Base-by-base conservation (phyloP, 768 basidiomycete species). In the Harrya chromipes region DNA sequence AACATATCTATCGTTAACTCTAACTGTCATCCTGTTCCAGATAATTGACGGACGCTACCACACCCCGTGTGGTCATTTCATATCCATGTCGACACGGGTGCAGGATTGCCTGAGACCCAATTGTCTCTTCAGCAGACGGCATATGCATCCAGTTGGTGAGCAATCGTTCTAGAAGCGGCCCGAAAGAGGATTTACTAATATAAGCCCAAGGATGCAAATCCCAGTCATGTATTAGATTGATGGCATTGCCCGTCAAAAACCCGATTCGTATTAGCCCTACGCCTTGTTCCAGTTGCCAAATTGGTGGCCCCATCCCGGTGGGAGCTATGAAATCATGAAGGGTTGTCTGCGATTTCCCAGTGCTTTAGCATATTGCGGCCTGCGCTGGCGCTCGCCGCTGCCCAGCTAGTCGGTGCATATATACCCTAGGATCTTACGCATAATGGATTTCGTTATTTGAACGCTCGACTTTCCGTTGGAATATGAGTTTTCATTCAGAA, bases 41-140 rank as follows among this genome's bases (percentile, higher is more conserved):
- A 76, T 90, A 55, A 82, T 87, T 52, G 87, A 90, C 63, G 87
- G 87, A 47, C 81, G 85, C 56, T 86, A 74, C 67, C 79, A 87
- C 70, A 80, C 81, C 14, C 65, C 68, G 46, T 90, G 87, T 66
- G 77, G 80, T 9, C 86, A 89, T 66, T 89, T 90, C 66, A 70
- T 81, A 50, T 77, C 80, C 46, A 84, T 90, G 80, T 79, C 83
- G 38, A 86, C 86, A 17, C 78, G 74, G 47, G 66, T 77, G 41
- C 79, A 85, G 59, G 87, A 90, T 61, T 90, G 87, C 57, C 64
- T 80, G 40, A 72, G 72, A 52, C 62, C 71, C 4, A 79, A 83
- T 56, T 90, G 87, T 66, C 66, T 87, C 55, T 90, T 90, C 66
- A 89, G 87, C 63, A 65, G 71, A 60, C 73, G 83, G 52, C 87